Percentiles rank a stretch among this genome's conserved stretches.
phyloP scores from a whole-genome alignment of 2,329 filamentous ascomycete genomes.

The Penicillium digitatum region DNA sequence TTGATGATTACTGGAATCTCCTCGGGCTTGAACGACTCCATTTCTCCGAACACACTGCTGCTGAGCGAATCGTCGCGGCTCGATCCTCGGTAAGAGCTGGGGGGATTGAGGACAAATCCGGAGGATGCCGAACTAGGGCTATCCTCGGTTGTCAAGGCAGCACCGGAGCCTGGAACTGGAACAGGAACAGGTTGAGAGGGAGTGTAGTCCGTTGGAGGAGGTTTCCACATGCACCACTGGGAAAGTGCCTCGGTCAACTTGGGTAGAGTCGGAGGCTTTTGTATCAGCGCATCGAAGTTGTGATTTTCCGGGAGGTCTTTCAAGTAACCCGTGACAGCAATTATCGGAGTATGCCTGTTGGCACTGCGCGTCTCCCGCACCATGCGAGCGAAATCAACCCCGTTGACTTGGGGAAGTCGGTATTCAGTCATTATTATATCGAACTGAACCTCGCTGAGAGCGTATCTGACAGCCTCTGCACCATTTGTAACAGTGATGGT shows the following conservation, averaged over 20 bases:
- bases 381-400: constrained; percentile 94
- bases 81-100: constrained; percentile 71
- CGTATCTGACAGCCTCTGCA: constrained; percentile 85
- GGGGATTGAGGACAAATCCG: constrained; percentile 63
- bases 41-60: constrained; percentile 77
- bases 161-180: constrained; percentile 57
- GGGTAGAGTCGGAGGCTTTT: constrained; percentile 90
- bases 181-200: constrained; percentile 56
- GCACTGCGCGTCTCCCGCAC: constrained; percentile 94
- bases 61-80: constrained; percentile 86
- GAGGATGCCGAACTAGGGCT: constrained; percentile 81
- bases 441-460: constrained; percentile 96
- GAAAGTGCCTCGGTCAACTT: constrained; percentile 87
- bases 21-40: constrained; percentile 72
- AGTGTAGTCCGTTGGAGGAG: constrained; percentile 59
- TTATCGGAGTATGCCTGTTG: constrained; percentile 90
- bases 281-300: constrained; percentile 90
- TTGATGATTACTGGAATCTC: constrained; percentile 73
- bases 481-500: constrained; percentile 90
- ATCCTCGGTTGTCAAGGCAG: constrained; percentile 64
- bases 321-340: constrained; percentile 95
- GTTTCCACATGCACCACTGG: constrained; percentile 88
- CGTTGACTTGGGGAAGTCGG: constrained; percentile 90
- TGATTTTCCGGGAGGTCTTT: constrained; percentile 94
- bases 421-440: constrained; percentile 99